Evolutionary conservation across 1,139 yeast genomes (phyloP).

Genomic region (Lodderomyces orthopsilosis): DNA sequence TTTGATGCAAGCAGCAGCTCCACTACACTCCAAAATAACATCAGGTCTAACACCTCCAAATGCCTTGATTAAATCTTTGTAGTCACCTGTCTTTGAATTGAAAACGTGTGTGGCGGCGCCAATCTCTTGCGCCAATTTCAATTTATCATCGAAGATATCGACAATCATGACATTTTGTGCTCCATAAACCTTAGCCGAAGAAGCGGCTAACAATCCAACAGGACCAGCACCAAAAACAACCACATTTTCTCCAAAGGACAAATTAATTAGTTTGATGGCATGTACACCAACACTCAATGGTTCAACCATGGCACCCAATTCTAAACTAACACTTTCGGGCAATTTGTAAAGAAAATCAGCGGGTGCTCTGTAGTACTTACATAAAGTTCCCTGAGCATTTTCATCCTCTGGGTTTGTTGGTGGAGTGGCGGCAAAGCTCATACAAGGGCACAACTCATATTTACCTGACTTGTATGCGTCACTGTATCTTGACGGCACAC

Average conservation of each 20-base stretch:
- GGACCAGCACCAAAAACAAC: slow-evolving; percentile 94
- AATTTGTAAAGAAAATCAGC: slow-evolving; percentile 80
- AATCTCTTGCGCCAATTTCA: slow-evolving; percentile 55
- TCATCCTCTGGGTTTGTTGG: slow-evolving; percentile 35
- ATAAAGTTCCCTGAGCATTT: slow-evolving; percentile 66
- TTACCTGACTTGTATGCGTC: slow-evolving; percentile 72
- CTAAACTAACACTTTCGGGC: slow-evolving; percentile 73
- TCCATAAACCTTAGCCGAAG: slow-evolving; percentile 79
- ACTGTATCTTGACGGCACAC: slow-evolving; percentile 73
- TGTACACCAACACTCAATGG: slow-evolving; percentile 88
- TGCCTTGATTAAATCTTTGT: slow-evolving; percentile 30
- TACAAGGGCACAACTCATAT: slow-evolving; percentile 77
- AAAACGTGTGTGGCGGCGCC: slow-evolving; percentile 60
- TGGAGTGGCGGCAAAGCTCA: slow-evolving; percentile 89
- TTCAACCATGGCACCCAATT: slow-evolving; percentile 87
- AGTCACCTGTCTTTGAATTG: slow-evolving; percentile 48
- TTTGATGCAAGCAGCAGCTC: slow-evolving; percentile 67
- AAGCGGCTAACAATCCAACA: slow-evolving; percentile 78
- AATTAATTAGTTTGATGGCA: slow-evolving; percentile 67
- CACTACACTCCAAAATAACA: slow-evolving; percentile 70
- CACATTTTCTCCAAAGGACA: slow-evolving; percentile 69
- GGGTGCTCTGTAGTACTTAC: slow-evolving; percentile 71
- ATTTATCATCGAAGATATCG: slow-evolving; percentile 60
- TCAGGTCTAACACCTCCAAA: slow-evolving; percentile 50
- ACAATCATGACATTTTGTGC: slow-evolving; percentile 67